Percentiles rank a stretch among this genome's conserved stretches.
phyloP scores from a whole-genome alignment of 2,329 filamentous ascomycete genomes.

The Zymoseptoria ardabiliae region DNA sequence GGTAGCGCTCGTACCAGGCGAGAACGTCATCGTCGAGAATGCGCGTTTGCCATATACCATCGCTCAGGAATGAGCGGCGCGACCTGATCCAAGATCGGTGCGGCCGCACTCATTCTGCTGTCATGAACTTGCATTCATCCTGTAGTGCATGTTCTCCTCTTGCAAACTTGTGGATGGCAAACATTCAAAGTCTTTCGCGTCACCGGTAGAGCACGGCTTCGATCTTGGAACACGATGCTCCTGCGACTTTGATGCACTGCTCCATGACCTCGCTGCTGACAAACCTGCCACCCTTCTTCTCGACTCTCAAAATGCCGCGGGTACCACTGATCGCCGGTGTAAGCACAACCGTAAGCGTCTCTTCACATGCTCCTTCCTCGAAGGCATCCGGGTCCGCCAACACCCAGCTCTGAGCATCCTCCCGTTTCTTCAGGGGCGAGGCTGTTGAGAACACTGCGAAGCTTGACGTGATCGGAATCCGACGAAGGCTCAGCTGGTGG shows the following conservation, averaged over 20 bases:
- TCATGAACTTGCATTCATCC: background rate
- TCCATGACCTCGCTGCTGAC: conserved; percentile 58
- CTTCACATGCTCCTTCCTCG: conserved; percentile 77
- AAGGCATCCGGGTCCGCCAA: conserved; percentile 82
- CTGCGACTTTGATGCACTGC: conserved; percentile 52
- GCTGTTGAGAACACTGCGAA: conserved; percentile 67
- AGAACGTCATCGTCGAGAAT: too few relatives aligned
- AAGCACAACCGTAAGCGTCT: conserved; percentile 77
- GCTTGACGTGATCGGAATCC: conserved; percentile 67
- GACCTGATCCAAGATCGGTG: background rate
- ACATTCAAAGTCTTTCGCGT: background rate
- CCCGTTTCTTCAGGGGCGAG: conserved; percentile 40
- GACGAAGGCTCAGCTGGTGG: conserved; percentile 51
- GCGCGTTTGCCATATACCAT: background rate
- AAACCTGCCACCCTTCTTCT: conserved; percentile 73
- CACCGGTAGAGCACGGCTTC: conserved; percentile 15
- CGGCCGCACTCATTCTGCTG: too few relatives aligned
- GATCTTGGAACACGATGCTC: conserved; percentile 58
- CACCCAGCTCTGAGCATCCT: conserved; percentile 52
- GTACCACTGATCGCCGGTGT: conserved; percentile 45
- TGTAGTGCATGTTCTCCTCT: background rate
- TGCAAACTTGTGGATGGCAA: background rate
- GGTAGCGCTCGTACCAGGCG: too few relatives aligned
- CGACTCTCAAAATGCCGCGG: conserved; percentile 60
- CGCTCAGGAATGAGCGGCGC: background rate